Evolutionary conservation across 768 basidiomycete genomes (phyloP).

Genomic region (Boletus subparvulus): DNA sequence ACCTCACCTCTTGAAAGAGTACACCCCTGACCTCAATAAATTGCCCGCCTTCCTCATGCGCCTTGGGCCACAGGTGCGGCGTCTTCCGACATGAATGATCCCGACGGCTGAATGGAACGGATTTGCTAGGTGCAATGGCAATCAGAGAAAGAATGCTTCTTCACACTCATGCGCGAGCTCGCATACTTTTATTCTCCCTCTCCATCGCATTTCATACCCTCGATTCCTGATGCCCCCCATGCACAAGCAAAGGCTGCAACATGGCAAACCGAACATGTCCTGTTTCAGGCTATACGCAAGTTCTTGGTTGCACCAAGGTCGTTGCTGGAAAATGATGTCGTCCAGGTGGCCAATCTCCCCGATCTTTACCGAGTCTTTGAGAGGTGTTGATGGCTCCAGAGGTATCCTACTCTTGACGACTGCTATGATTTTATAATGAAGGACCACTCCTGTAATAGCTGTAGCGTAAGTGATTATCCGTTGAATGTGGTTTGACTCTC

Average conservation of each 20-base stretch:
- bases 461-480: background rate
- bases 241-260: slow-evolving; percentile 53
- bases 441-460: background rate
- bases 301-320: slow-evolving; percentile 70
- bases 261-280: slow-evolving; percentile 89
- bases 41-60: slow-evolving; percentile 88
- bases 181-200: slow-evolving; percentile 85
- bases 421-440: background rate
- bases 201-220: slow-evolving; percentile 17
- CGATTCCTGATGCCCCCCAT: slow-evolving; percentile 31
- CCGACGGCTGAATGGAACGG: background rate
- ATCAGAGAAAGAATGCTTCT: slow-evolving; percentile 82
- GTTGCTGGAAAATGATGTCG: slow-evolving; percentile 68
- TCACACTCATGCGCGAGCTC: slow-evolving; percentile 81
- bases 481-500: background rate
- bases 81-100: background rate
- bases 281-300: slow-evolving; percentile 83
- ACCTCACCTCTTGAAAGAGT: slow-evolving; percentile 82
- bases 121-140: slow-evolving; percentile 79
- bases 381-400: slow-evolving; percentile 59
- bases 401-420: background rate
- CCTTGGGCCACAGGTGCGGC: slow-evolving; percentile 79
- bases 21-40: slow-evolving; percentile 88
- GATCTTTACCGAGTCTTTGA: slow-evolving; percentile 96
- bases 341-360: slow-evolving; percentile 86